A percentile compares a stretch with the other conserved stretches of the same genome.
These are phyloP conservation scores for Durio zibethinus DNA, from an alignment of 345 rosid species.

Conservation along the genomic window DNA sequence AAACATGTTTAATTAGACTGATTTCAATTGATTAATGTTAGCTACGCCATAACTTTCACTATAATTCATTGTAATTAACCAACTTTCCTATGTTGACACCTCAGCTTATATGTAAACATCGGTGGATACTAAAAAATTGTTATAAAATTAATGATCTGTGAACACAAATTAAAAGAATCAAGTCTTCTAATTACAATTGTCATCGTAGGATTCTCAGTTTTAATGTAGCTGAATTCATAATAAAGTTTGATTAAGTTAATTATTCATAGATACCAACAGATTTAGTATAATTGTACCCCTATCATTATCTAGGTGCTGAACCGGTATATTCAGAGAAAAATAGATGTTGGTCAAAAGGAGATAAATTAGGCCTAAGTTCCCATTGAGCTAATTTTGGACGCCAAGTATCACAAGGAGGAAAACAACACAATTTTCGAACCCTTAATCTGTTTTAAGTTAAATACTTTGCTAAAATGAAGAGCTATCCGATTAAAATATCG, in stretches of 20 bases:
- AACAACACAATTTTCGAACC: neutral
- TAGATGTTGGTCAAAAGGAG: slow-evolving; percentile 18
- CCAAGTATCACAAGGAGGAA: neutral
- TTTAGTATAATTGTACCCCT: neutral
- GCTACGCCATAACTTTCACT: slow-evolving; percentile 28
- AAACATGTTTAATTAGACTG: slow-evolving; percentile 24
- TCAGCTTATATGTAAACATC: slow-evolving; percentile 8
- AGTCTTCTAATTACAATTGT: neutral
- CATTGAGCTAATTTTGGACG: slow-evolving; percentile 5
- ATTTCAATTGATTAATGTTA: slow-evolving; percentile 19
- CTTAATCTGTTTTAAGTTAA: neutral
- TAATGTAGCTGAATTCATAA: slow-evolving; percentile 5
- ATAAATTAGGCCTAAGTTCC: neutral
- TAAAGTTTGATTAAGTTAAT: slow-evolving; percentile 2
- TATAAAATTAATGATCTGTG: neutral
- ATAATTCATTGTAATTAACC: slow-evolving; percentile 16
- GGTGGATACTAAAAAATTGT: neutral
- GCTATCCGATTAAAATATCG: neutral
- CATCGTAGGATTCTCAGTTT: neutral
- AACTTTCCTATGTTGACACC: slow-evolving; percentile 25
- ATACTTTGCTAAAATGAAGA: neutral
- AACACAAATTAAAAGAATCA: neutral
- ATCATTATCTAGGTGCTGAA: slow-evolving; percentile 2
- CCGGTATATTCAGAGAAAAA: neutral
- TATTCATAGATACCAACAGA: neutral